Percentiles rank a stretch among this genome's conserved stretches.
Conservation (phyloP, 1,139 yeast genomes). For the Pichia kudriavzevii region DNA sequence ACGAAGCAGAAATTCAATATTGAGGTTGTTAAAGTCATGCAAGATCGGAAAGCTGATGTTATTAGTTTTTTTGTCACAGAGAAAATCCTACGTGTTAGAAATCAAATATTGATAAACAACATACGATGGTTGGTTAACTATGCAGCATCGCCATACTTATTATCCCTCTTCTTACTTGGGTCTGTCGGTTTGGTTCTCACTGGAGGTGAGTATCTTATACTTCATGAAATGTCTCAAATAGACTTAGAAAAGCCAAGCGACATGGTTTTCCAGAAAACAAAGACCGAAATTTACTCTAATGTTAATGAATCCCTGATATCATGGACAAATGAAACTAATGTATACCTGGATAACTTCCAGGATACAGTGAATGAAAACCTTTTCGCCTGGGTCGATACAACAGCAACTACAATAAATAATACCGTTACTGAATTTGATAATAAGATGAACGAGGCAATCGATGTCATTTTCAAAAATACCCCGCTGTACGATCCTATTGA, state of each 20-base stretch:
- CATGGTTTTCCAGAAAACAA: slow-evolving; percentile 13
- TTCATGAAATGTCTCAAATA: slow-evolving; percentile 20
- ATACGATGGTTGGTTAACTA: slow-evolving; percentile 45
- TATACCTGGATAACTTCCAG: slow-evolving; percentile 38
- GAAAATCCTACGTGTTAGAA: slow-evolving; percentile 7
- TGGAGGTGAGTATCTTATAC: slow-evolving; percentile 39
- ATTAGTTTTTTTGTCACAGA: slow-evolving; percentile 14
- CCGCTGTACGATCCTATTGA: slow-evolving; percentile 57
- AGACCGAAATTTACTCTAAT: slow-evolving; percentile 12
- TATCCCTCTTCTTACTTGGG: slow-evolving; percentile 39
- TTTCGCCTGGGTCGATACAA: slow-evolving; percentile 56
- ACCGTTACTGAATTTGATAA: slow-evolving; percentile 45
- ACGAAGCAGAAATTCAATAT: slow-evolving; percentile 16
- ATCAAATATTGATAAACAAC: slow-evolving; percentile 18
- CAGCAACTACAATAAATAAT: slow-evolving; percentile 48
- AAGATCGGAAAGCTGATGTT: slow-evolving; percentile 25
- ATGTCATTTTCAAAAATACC: slow-evolving; percentile 57
- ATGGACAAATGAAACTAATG: slow-evolving; percentile 52
- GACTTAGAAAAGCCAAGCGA: slow-evolving; percentile 4
- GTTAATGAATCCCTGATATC: slow-evolving; percentile 20
- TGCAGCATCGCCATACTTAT: slow-evolving; percentile 40
- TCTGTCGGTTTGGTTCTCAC: slow-evolving; percentile 42
- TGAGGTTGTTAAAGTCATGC: slow-evolving; percentile 22
- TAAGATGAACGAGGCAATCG: slow-evolving; percentile 48
- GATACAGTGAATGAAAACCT: slow-evolving; percentile 48